These are phyloP conservation scores for Eremochloa ophiuroides DNA, from an alignment of 176 grass and related monocot genomes.

Conservation along the genomic window DNA sequence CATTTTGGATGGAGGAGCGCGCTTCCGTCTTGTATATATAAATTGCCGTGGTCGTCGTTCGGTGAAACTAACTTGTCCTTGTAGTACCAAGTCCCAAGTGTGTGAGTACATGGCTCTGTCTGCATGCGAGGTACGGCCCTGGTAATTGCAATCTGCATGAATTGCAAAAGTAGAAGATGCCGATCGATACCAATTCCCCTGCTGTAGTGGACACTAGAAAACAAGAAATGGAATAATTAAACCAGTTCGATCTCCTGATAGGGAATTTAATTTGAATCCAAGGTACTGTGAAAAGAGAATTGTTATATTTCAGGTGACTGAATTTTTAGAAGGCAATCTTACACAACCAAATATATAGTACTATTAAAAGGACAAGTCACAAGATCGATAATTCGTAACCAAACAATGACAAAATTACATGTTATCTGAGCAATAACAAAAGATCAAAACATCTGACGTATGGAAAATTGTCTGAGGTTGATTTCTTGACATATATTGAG, in stretches of 20 bases:
- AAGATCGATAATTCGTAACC: background rate
- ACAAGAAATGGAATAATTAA: background rate
- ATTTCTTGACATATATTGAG: background rate
- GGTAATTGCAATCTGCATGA: background rate
- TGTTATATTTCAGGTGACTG: background rate
- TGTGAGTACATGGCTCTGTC: slow-evolving; percentile 2
- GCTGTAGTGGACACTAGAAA: background rate
- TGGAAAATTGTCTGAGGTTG: background rate
- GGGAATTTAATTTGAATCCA: background rate
- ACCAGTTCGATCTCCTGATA: background rate
- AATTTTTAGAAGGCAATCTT: background rate
- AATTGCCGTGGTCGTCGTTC: slow-evolving; percentile 10
- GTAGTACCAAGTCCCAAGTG: slow-evolving; percentile 7
- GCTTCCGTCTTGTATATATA: background rate
- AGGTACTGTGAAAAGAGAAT: background rate
- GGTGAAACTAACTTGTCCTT: slow-evolving; percentile 41
- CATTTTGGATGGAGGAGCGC: background rate
- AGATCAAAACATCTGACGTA: background rate
- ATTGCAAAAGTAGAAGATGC: background rate
- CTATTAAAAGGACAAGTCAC: background rate
- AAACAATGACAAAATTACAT: background rate
- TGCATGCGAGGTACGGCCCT: slow-evolving; percentile 9
- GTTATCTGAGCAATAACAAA: background rate
- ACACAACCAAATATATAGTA: background rate
- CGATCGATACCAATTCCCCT: background rate